Conservation (phyloP, 2,329 filamentous ascomycete species). For the Neocucurbitaria cava region DNA sequence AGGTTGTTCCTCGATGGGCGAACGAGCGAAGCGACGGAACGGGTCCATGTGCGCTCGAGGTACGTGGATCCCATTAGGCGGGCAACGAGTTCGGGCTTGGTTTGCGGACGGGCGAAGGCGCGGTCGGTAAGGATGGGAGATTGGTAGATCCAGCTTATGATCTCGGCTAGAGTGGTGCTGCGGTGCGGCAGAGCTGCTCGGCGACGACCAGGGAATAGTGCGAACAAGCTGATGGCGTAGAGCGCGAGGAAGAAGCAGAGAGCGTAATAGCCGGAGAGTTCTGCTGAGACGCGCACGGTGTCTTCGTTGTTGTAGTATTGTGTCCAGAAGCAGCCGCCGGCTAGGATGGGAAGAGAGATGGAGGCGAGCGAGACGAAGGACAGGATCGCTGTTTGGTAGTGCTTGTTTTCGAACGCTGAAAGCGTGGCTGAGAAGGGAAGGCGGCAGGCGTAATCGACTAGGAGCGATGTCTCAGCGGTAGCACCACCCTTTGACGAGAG, state of each 20-base stretch:
- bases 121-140: constrained; percentile 75
- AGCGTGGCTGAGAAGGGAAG: constrained; percentile 67
- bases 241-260: constrained; percentile 75
- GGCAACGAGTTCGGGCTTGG: constrained; percentile 72
- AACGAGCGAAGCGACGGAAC: constrained; percentile 36
- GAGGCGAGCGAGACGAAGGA: constrained; percentile 67
- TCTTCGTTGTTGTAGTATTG: constrained; percentile 60
- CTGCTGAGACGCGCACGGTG: constrained; percentile 65
- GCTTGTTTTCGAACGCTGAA: constrained; percentile 65
- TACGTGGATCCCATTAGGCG: constrained; percentile 67
- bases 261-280: constrained; percentile 75
- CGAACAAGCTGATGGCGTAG: constrained; percentile 69
- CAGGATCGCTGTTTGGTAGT: constrained; percentile 70
- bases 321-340: constrained; percentile 76
- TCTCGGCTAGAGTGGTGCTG: constrained; percentile 74
- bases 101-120: constrained; percentile 72
- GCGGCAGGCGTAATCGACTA: constrained; percentile 74
- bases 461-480: constrained; percentile 67
- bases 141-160: constrained; percentile 78
- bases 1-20: constrained; percentile 39
- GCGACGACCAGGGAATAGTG: constrained; percentile 64
- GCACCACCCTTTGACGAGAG: constrained; percentile 66
- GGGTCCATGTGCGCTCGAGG: constrained; percentile 51
- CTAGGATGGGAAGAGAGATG: constrained; percentile 69
- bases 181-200: constrained; percentile 74